phyloP scores from a whole-genome alignment of 495 filamentous ascomycete genomes.

The Talaromyces stipitatus region DNA sequence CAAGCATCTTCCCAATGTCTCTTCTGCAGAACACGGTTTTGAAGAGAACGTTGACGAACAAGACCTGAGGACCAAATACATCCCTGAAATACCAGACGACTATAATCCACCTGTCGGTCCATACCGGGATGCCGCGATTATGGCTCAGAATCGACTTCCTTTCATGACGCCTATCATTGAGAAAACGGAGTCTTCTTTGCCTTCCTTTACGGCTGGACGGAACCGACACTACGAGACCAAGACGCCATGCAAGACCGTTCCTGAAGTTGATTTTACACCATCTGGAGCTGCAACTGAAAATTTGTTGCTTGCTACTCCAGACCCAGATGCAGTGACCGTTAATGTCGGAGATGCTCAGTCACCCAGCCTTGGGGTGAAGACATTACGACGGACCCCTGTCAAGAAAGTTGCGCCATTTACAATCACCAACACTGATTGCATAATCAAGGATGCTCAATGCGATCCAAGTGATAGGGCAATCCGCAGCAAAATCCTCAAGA shows the following conservation, averaged over 20 bases:
- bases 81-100: slow-evolving; percentile 74
- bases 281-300: slow-evolving; percentile 25
- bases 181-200: slow-evolving; percentile 79
- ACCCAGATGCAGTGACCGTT: slow-evolving; percentile 20
- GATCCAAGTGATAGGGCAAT: slow-evolving; percentile 77
- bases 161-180: slow-evolving; percentile 99
- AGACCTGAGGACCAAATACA: slow-evolving; percentile 29
- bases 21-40: slow-evolving; percentile 21
- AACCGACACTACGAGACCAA: slow-evolving; percentile 57
- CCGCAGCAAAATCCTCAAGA: slow-evolving; percentile 63
- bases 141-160: slow-evolving; percentile 79
- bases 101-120: slow-evolving; percentile 67
- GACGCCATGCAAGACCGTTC: slow-evolving; percentile 57
- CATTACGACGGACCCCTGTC: slow-evolving; percentile 61
- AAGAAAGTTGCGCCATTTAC: slow-evolving; percentile 46
- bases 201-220: slow-evolving; percentile 48
- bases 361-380: slow-evolving; percentile 44
- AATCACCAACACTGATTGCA: slow-evolving; percentile 27
- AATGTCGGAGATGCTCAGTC: slow-evolving; percentile 29
- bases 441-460: slow-evolving; percentile 76
- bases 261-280: slow-evolving; percentile 16
- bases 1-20: slow-evolving; percentile 55
- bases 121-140: slow-evolving; percentile 66
- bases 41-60: slow-evolving; percentile 26
- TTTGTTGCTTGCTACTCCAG: slow-evolving; percentile 25